A percentile compares a stretch with the other conserved stretches of the same genome.
Evolutionary conservation across 768 basidiomycete genomes (phyloP).

Genomic region (Amanita fuliginea): DNA sequence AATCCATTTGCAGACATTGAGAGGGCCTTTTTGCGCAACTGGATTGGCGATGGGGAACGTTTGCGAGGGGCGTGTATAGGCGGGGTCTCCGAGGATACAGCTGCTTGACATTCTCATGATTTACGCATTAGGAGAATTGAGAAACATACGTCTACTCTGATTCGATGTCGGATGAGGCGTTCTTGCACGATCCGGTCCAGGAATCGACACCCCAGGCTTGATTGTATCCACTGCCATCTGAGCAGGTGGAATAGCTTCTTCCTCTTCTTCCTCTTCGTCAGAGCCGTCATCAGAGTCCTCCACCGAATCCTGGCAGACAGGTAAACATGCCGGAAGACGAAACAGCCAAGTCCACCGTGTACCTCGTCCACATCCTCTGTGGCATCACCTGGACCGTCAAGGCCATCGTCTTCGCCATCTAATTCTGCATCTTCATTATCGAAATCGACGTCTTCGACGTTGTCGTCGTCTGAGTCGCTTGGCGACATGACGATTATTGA

Average conservation of each 20-base stretch:
- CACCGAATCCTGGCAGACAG: slow-evolving; percentile 38
- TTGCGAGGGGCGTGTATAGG: slow-evolving; percentile 20
- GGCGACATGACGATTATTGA: slow-evolving; percentile 27
- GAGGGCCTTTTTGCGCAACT: slow-evolving; percentile 36
- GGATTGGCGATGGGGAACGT: slow-evolving; percentile 44
- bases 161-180: slow-evolving; percentile 1
- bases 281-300: slow-evolving; percentile 50
- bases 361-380: slow-evolving; percentile 66
- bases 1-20: slow-evolving; percentile 19
- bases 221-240: slow-evolving; percentile 18
- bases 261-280: slow-evolving; percentile 36
- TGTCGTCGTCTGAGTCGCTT: slow-evolving; percentile 58
- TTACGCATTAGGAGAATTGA: background rate
- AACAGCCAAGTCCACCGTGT: slow-evolving; percentile 20
- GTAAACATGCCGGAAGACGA: slow-evolving; percentile 4
- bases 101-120: slow-evolving; percentile 2
- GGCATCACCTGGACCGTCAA: slow-evolving; percentile 39
- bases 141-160: background rate
- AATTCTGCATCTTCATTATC: slow-evolving; percentile 37
- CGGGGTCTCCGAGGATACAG: background rate
- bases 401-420: slow-evolving; percentile 31
- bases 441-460: slow-evolving; percentile 47
- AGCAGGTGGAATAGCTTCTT: slow-evolving; percentile 1
- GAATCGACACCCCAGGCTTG: slow-evolving; percentile 12
- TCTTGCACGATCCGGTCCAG: slow-evolving; percentile 7